A percentile compares a stretch with the other conserved stretches of the same genome.
Conservation (phyloP, 768 basidiomycete genomes). For the Jaapia argillacea region DNA sequence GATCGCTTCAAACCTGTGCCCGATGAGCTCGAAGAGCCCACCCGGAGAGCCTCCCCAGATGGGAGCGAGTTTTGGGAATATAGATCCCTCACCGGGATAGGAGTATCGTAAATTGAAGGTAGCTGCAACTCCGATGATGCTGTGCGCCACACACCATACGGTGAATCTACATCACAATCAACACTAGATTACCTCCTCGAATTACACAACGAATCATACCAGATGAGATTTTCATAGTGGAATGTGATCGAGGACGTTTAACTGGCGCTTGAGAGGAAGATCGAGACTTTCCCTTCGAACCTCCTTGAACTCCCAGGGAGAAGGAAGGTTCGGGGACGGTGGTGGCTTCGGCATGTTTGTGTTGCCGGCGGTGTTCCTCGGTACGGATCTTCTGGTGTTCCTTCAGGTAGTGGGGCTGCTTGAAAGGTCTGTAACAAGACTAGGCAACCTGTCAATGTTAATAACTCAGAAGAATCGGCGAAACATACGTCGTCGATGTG, state of each 20-base stretch:
- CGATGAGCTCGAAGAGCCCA: slow-evolving; percentile 23
- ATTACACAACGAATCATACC: background rate
- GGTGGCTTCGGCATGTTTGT: slow-evolving; percentile 96
- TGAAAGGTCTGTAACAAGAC: slow-evolving; percentile 96
- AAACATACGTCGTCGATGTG: slow-evolving; percentile 72
- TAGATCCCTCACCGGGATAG: slow-evolving; percentile 33
- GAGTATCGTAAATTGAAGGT: slow-evolving; percentile 26
- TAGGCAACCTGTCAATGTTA: slow-evolving; percentile 16
- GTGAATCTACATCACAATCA: too few species aligned
- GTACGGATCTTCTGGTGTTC: slow-evolving; percentile 99
- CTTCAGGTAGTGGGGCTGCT: slow-evolving; percentile 97
- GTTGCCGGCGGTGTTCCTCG: slow-evolving; percentile 92
- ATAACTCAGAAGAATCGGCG: background rate
- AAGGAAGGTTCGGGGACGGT: slow-evolving; percentile 71
- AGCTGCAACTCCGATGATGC: slow-evolving; percentile 54
- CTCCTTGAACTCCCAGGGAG: slow-evolving; percentile 4
- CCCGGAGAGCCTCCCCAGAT: slow-evolving; percentile 51
- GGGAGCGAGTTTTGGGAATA: slow-evolving; percentile 43
- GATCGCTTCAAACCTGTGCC: slow-evolving; percentile 56
- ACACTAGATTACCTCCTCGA: background rate
- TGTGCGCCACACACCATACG: slow-evolving; percentile 40
- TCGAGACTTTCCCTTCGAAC: background rate
- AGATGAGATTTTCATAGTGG: background rate
- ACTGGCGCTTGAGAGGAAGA: background rate
- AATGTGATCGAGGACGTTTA: background rate